A percentile compares a stretch with the other conserved stretches of the same genome.
Conservation (phyloP, 495 filamentous ascomycete species). For the Tuber melanosporum region DNA sequence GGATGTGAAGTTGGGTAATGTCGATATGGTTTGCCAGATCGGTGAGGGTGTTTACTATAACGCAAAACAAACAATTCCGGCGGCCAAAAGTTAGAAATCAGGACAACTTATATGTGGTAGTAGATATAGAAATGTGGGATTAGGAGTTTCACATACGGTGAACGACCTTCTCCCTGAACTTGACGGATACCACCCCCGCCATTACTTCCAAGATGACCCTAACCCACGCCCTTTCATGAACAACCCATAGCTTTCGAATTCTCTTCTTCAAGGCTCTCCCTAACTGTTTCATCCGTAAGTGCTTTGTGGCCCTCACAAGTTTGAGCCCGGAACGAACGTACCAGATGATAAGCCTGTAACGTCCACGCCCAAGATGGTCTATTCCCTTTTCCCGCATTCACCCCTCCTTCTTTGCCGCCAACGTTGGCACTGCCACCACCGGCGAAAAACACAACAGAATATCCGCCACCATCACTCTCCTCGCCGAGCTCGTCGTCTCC, state of each 20-base stretch:
- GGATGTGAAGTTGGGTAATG: slow-evolving; percentile 50
- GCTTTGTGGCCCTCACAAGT: background rate
- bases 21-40: slow-evolving; percentile 48
- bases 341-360: slow-evolving; percentile 52
- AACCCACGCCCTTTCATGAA: slow-evolving; percentile 55
- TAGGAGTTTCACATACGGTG: slow-evolving; percentile 44
- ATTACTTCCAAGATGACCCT: slow-evolving; percentile 54
- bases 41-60: slow-evolving; percentile 48
- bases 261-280: slow-evolving; percentile 51
- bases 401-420: slow-evolving; percentile 19
- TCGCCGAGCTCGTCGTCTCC: slow-evolving; percentile 51
- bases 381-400: slow-evolving; percentile 44
- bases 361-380: slow-evolving; percentile 55
- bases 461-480: slow-evolving; percentile 46
- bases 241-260: slow-evolving; percentile 52
- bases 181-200: slow-evolving; percentile 53
- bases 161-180: slow-evolving; percentile 54
- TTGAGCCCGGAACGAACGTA: slow-evolving; percentile 16
- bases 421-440: slow-evolving; percentile 43
- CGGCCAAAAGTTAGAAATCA: background rate
- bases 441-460: slow-evolving; percentile 54
- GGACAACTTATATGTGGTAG: background rate
- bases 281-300: slow-evolving; percentile 41
- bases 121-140: background rate
- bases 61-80: background rate